Evolutionary conservation across 352 stramenopile genomes (phyloP).

Genomic region (Phytopythium cucurbitacearum): DNA sequence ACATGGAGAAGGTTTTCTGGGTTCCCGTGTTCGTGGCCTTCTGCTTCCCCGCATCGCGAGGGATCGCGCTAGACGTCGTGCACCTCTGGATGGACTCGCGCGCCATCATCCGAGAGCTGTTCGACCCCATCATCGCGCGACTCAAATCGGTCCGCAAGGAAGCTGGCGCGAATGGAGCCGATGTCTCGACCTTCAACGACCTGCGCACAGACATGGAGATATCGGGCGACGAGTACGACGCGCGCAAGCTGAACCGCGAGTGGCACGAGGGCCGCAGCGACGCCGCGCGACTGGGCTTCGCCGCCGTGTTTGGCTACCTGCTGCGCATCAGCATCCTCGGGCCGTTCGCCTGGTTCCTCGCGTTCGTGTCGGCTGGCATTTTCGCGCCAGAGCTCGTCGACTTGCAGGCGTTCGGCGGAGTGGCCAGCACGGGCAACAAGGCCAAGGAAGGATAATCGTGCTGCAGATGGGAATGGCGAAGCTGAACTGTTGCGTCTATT

Average conservation of each 20-base stretch:
- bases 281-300: constrained; percentile 63
- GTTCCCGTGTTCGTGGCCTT: constrained; percentile 57
- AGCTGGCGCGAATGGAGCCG: constrained; percentile 1
- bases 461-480: not conserved
- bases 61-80: constrained; percentile 38
- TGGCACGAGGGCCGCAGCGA: constrained; percentile 61
- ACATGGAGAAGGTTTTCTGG: constrained; percentile 63
- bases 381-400: constrained; percentile 65
- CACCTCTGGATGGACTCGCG: constrained; percentile 64
- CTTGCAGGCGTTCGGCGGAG: constrained; percentile 74
- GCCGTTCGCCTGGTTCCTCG: constrained; percentile 67
- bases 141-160: constrained; percentile 45
- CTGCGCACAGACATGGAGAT: constrained; percentile 28
- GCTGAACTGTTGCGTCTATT: constrained; percentile 55
- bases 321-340: constrained; percentile 57
- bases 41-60: constrained; percentile 33
- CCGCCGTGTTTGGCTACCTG: constrained; percentile 55
- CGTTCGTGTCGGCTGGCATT: constrained; percentile 54
- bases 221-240: constrained; percentile 18
- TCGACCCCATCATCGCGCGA: constrained; percentile 60
- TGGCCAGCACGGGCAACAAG: constrained; percentile 17
- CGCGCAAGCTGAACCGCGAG: constrained; percentile 20
- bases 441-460: not conserved
- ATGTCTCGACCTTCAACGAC: constrained; percentile 19
- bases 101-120: constrained; percentile 63